Evolutionary conservation across 2,329 filamentous ascomycete genomes (phyloP).

Genomic region (Chaetoscypha palmicola): DNA sequence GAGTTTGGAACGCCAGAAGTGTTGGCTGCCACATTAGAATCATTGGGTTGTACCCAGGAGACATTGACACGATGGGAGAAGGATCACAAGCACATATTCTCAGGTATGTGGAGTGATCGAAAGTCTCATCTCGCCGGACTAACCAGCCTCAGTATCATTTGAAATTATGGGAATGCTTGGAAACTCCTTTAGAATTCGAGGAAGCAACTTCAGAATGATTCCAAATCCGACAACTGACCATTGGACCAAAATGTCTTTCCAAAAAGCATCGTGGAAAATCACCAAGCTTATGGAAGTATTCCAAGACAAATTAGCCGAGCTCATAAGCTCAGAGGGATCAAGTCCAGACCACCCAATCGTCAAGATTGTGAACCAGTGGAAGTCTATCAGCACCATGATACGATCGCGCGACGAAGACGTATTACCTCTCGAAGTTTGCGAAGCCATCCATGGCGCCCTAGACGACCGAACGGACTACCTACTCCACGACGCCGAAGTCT

Average conservation of each 20-base stretch:
- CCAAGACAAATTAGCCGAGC: conserved; percentile 18
- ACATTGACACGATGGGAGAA: conserved; percentile 38
- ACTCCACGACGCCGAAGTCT: conserved; percentile 3
- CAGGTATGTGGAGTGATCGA: conserved; percentile 13
- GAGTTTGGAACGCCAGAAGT: conserved; percentile 44
- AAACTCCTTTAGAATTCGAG: conserved; percentile 41
- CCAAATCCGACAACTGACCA: conserved; percentile 49
- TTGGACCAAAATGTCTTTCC: conserved; percentile 39
- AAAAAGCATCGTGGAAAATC: conserved; percentile 27
- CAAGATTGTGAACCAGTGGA: conserved; percentile 18
- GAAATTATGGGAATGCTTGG: conserved; percentile 53
- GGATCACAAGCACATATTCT: conserved; percentile 30
- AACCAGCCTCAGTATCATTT: conserved; percentile 38
- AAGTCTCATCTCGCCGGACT: neutral
- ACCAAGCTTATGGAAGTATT: conserved; percentile 26
- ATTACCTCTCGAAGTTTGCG: conserved; percentile 19
- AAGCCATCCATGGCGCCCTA: conserved; percentile 26
- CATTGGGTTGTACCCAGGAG: conserved; percentile 47
- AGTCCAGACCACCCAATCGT: conserved; percentile 8
- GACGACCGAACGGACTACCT: conserved; percentile 23
- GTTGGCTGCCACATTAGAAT: conserved; percentile 44
- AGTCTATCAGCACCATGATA: conserved; percentile 11
- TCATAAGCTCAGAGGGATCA: conserved; percentile 11
- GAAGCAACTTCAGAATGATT: conserved; percentile 45
- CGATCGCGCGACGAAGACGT: conserved; percentile 20